Evolutionary conservation across 2,329 filamentous ascomycete species (phyloP).

Genomic region (Colletotrichum noveboracense): DNA sequence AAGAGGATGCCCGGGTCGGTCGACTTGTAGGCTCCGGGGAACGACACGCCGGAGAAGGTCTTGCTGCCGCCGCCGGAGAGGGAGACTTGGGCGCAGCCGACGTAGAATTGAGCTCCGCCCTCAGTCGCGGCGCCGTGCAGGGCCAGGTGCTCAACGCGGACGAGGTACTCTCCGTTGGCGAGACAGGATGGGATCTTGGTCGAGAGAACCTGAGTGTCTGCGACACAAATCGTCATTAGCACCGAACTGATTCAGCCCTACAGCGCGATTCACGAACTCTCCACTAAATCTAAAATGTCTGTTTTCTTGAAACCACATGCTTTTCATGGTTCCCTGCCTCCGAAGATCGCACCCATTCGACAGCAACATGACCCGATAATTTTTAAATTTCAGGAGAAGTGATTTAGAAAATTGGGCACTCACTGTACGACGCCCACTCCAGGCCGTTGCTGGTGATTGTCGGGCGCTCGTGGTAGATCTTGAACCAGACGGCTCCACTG

Average conservation of each 20-base stretch:
- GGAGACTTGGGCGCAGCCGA: conserved; percentile 44
- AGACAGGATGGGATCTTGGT: conserved; percentile 14
- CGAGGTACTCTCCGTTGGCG: conserved; percentile 48
- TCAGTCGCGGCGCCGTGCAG: conserved; percentile 45
- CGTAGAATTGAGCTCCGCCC: conserved; percentile 52
- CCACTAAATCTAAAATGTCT: neutral
- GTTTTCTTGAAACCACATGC: neutral
- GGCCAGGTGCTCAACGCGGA: conserved; percentile 54
- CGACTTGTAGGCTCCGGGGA: conserved; percentile 46
- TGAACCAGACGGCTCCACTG: conserved; percentile 40
- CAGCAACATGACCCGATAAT: neutral
- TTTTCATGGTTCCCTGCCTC: neutral
- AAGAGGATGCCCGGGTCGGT: conserved; percentile 47
- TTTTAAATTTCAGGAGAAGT: neutral
- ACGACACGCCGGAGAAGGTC: conserved; percentile 37
- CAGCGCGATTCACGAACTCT: neutral
- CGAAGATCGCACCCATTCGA: neutral
- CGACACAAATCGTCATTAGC: neutral
- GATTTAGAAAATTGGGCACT: neutral
- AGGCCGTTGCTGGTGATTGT: conserved; percentile 38
- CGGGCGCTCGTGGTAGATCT: conserved; percentile 41
- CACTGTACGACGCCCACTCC: conserved; percentile 44
- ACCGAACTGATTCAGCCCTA: conserved; percentile 10
- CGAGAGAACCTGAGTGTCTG: neutral
- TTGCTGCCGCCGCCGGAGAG: conserved; percentile 47